These are phyloP conservation scores for Dioscorea dumetorum DNA, from an alignment of 106 monocot genomes.

Conservation along the genomic window DNA sequence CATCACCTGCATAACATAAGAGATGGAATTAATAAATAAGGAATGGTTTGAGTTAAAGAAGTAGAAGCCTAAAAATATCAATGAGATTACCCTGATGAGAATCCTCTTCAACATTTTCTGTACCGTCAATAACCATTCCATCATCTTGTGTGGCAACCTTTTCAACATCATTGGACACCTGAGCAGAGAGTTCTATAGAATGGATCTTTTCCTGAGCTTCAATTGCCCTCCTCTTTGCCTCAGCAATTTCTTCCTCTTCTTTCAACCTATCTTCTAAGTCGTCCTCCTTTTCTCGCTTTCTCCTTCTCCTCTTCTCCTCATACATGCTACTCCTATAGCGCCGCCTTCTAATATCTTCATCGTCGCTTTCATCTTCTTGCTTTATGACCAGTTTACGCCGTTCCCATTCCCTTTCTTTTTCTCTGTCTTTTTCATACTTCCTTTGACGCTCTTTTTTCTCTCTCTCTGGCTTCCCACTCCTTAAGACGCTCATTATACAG, in stretches of 20 bases:
- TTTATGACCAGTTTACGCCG: slow-evolving; percentile 59
- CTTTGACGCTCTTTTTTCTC: slow-evolving; percentile 82
- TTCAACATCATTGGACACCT: slow-evolving; percentile 19
- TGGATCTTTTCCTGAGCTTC: slow-evolving; percentile 47
- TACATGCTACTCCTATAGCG: slow-evolving; percentile 41
- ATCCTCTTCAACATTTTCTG: slow-evolving; percentile 7
- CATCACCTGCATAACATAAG: slow-evolving; percentile 36
- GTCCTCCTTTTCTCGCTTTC: slow-evolving; percentile 79
- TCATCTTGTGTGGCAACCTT: slow-evolving; percentile 24
- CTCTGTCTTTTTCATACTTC: slow-evolving; percentile 60
- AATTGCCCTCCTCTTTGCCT: slow-evolving; percentile 58
- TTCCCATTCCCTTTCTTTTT: slow-evolving; percentile 76
- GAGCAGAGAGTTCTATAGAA: slow-evolving; percentile 6
- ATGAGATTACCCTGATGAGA: slow-evolving; percentile 10
- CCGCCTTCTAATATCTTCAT: slow-evolving; percentile 72
- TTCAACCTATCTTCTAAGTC: slow-evolving; percentile 64
- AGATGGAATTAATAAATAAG: neutral
- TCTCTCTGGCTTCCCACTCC: slow-evolving; percentile 92
- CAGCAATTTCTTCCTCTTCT: slow-evolving; percentile 82
- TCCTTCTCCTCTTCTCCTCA: slow-evolving; percentile 85
- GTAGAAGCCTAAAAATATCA: slow-evolving; percentile 2
- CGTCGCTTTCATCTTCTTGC: slow-evolving; percentile 85
- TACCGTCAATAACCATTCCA: slow-evolving; percentile 12
- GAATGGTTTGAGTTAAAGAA: neutral
- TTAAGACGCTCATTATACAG: slow-evolving; percentile 72